These are phyloP conservation scores for Fomitopsis schrenkii DNA, from an alignment of 1,284 basidiomycete species.

Conservation along the genomic window DNA sequence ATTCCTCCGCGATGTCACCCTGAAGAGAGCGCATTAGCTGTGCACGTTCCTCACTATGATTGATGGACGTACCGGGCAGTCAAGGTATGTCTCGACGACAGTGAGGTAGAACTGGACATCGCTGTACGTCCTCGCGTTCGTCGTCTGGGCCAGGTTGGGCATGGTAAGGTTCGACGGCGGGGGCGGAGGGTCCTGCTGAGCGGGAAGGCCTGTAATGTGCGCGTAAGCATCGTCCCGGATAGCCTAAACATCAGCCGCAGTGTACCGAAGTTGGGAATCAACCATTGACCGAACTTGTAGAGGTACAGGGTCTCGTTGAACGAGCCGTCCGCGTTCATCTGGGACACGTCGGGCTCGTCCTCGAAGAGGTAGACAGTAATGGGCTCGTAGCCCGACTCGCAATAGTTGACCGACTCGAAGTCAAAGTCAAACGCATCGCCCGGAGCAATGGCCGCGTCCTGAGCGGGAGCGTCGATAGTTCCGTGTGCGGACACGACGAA, in stretches of 20 bases:
- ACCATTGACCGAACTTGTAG: conserved; percentile 17
- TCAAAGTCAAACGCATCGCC: conserved; percentile 15
- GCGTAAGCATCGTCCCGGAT: not conserved
- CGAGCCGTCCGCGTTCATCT: conserved; percentile 11
- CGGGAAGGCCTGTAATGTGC: not conserved
- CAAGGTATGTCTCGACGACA: conserved; percentile 9
- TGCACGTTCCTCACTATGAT: not conserved
- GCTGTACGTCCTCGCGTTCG: not conserved
- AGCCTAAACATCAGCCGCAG: not conserved
- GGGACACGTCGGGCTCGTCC: conserved; percentile 7
- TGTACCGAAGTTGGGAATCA: conserved; percentile 22
- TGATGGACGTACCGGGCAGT: conserved; percentile 8
- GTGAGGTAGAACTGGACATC: conserved; percentile 6
- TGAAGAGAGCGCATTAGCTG: not conserved
- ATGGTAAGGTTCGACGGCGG: conserved; percentile 9
- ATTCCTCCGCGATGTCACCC: conserved; percentile 13
- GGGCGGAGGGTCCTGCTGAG: not conserved
- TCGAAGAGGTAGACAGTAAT: conserved; percentile 18
- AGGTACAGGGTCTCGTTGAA: conserved; percentile 16
- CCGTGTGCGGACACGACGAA: conserved; percentile 12
- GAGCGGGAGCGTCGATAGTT: conserved; percentile 11
- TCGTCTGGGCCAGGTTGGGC: conserved; percentile 4
- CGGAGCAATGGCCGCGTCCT: conserved; percentile 12
- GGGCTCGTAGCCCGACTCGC: conserved; percentile 19
- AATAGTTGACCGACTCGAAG: conserved; percentile 14